Percentiles rank a stretch among this genome's conserved stretches.
These are phyloP conservation scores for Sphagnurus paluster DNA, from an alignment of 1,284 basidiomycete genomes.

Conservation along the genomic window DNA sequence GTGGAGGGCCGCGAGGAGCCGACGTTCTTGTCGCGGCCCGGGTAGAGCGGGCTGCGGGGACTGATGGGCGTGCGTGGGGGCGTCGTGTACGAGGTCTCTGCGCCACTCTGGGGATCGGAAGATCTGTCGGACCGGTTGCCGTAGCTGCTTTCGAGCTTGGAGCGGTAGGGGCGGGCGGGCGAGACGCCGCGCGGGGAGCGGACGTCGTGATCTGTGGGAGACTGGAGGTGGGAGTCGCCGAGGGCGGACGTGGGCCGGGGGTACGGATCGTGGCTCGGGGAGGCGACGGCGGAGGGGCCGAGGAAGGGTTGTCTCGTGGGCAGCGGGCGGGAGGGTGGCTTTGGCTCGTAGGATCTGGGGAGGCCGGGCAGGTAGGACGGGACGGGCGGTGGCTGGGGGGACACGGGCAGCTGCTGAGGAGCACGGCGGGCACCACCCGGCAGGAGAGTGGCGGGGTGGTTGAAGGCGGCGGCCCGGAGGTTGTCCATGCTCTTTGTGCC, in stretches of 20 bases:
- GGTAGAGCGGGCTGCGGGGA: slow-evolving; percentile 42
- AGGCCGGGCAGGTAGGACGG: slow-evolving; percentile 27
- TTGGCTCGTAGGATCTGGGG: slow-evolving; percentile 43
- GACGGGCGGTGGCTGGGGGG: slow-evolving; percentile 25
- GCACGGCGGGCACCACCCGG: slow-evolving; percentile 32
- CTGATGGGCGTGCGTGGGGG: slow-evolving; percentile 62
- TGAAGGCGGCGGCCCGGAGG: slow-evolving; percentile 38
- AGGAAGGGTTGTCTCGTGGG: slow-evolving; percentile 27
- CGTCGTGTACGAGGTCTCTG: slow-evolving; percentile 39
- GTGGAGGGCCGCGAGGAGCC: slow-evolving; percentile 25
- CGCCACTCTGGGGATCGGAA: slow-evolving; percentile 33
- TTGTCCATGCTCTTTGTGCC: slow-evolving; percentile 61
- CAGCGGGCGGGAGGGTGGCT: too few relatives aligned
- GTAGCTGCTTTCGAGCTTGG: slow-evolving; percentile 28
- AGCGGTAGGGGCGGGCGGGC: slow-evolving; percentile 34
- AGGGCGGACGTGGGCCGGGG: slow-evolving; percentile 60
- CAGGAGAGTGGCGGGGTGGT: slow-evolving; percentile 36
- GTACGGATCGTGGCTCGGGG: slow-evolving; percentile 49
- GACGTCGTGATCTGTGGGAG: slow-evolving; percentile 33
- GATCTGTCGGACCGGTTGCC: slow-evolving; percentile 33
- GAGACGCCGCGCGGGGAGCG: slow-evolving; percentile 40
- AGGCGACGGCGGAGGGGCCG: slow-evolving; percentile 34
- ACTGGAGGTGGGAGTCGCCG: slow-evolving; percentile 41
- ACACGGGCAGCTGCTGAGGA: slow-evolving; percentile 30
- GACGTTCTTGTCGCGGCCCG: slow-evolving; percentile 25